These are phyloP conservation scores for Coprinellus aureogranulatus DNA, from an alignment of 768 basidiomycete genomes.

Conservation along the genomic window DNA sequence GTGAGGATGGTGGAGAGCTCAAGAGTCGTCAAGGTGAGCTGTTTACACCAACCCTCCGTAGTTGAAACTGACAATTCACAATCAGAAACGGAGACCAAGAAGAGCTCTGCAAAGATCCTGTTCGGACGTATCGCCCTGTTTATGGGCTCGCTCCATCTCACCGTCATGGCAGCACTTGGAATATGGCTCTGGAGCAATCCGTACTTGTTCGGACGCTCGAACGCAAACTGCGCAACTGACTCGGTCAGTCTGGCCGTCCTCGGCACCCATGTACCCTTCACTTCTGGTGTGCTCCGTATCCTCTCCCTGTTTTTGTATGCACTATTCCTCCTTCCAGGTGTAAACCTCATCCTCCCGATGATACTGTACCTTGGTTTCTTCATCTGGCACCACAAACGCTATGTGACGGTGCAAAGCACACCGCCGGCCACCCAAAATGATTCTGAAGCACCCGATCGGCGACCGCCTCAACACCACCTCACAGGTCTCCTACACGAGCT, in stretches of 20 bases:
- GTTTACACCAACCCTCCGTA: no score
- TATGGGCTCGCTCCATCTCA: constrained; percentile 10
- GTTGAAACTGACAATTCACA: no score
- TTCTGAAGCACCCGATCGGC: no score
- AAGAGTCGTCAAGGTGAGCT: no score
- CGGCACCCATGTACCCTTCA: not conserved
- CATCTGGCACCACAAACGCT: not conserved
- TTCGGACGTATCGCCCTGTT: constrained; percentile 3
- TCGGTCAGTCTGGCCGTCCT: not conserved
- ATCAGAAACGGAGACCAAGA: no score
- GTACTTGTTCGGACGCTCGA: not conserved
- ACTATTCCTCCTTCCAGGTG: not conserved
- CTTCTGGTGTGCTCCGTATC: not conserved
- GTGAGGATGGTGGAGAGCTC: no score
- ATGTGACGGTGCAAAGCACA: no score
- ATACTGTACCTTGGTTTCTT: not conserved
- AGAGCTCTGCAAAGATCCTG: no score
- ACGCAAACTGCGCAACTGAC: not conserved
- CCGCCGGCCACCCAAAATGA: no score
- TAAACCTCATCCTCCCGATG: constrained; percentile 6
- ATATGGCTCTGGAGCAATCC: constrained; percentile 14
- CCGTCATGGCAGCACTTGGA: constrained; percentile 8
- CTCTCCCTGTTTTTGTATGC: constrained; percentile 4
- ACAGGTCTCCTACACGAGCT: no score
- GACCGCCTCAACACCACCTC: no score